A percentile compares a stretch with the other conserved stretches of the same genome.
phyloP scores from a whole-genome alignment of 2,329 filamentous ascomycete genomes.

The Claviceps pazoutovae region DNA sequence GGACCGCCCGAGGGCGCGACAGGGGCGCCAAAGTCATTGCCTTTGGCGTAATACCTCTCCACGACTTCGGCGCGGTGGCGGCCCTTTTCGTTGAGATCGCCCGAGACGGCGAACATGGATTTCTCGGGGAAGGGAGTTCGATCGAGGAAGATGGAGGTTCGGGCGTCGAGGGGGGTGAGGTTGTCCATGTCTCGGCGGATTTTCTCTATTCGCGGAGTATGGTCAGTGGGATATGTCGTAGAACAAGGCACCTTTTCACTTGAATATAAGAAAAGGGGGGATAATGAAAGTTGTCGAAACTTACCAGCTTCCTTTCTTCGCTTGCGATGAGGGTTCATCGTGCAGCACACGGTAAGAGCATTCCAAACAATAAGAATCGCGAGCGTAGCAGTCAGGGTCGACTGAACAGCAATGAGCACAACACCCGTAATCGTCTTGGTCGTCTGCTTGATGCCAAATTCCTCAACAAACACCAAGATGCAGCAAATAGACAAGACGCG shows the following conservation, averaged over 20 bases:
- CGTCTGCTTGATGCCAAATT: conserved; percentile 77
- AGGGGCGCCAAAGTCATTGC: conserved; percentile 11
- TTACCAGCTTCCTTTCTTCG: conserved; percentile 81
- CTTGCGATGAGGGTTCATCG: conserved; percentile 80
- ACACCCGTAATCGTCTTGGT: conserved; percentile 90
- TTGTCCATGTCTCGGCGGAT: conserved; percentile 62
- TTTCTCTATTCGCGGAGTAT: conserved; percentile 45
- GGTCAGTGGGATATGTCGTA: conserved; percentile 1
- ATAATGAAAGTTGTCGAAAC: conserved; percentile 14
- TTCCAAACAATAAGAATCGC: conserved; percentile 84
- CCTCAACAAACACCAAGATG: conserved; percentile 85
- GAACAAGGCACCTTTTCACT: not conserved
- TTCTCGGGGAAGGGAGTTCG: conserved; percentile 23
- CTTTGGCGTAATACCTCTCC: conserved; percentile 18
- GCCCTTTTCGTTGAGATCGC: conserved; percentile 23
- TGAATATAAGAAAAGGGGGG: not conserved
- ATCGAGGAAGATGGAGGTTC: conserved; percentile 71
- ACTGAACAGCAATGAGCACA: conserved; percentile 86
- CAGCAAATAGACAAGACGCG: conserved; percentile 79
- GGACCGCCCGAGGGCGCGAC: conserved; percentile 15
- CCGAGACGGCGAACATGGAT: conserved; percentile 30
- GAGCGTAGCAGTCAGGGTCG: conserved; percentile 64
- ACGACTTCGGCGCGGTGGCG: conserved; percentile 17
- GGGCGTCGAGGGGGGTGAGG: conserved; percentile 74
- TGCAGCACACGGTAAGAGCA: conserved; percentile 67